Evolutionary conservation across 345 rosid species (phyloP).

Genomic region (Boechera retrofracta): DNA sequence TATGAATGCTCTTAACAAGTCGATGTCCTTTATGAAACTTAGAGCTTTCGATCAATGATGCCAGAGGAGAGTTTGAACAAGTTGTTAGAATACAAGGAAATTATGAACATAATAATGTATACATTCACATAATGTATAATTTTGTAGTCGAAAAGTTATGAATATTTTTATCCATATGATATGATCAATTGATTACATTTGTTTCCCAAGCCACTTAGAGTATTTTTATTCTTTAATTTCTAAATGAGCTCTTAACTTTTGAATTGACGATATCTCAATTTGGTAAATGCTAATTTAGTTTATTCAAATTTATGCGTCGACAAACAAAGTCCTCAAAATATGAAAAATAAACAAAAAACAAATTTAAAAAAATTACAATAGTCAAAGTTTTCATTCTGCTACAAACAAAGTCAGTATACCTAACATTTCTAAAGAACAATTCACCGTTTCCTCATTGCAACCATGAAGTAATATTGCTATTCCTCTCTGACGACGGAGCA

Average conservation of each 20-base stretch:
- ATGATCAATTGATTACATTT: neutral
- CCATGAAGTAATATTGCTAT: conserved; percentile 28
- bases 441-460: conserved; percentile 27
- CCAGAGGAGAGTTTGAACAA: neutral
- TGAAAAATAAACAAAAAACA: conserved; percentile 27
- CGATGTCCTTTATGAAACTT: neutral
- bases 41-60: neutral
- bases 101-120: neutral
- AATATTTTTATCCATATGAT: neutral
- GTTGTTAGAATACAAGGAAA: neutral
- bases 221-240: neutral
- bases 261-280: neutral
- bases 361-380: neutral
- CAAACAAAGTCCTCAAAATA: neutral
- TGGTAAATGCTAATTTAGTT: neutral
- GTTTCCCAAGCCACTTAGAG: neutral
- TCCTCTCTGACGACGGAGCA: conserved; percentile 33
- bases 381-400: conserved; percentile 46
- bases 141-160: neutral
- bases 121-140: neutral
- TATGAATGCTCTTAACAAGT: neutral
- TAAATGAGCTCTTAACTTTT: neutral
- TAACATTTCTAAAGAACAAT: conserved; percentile 28
- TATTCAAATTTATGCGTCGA: conserved; percentile 4
- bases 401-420: conserved; percentile 42